Percentiles rank a stretch among this genome's conserved stretches.
These are phyloP conservation scores for Ananas comosus DNA, from an alignment of 176 grass and related monocot species.

Conservation along the genomic window DNA sequence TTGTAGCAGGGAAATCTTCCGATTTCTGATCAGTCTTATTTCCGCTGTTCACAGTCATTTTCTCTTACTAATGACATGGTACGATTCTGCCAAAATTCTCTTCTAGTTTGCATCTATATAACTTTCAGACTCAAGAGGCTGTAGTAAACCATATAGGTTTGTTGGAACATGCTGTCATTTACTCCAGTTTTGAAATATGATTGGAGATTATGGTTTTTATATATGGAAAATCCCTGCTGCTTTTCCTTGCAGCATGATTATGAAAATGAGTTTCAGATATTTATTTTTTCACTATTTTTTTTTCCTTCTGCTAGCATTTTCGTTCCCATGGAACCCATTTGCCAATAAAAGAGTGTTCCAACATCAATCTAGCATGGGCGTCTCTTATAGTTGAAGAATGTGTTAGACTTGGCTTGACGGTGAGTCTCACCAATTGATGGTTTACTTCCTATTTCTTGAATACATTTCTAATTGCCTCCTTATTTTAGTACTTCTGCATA, in stretches of 20 bases:
- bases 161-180: not conserved
- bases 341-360: conserved; percentile 52
- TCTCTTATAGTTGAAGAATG: conserved; percentile 96
- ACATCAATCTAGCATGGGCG: conserved; percentile 83
- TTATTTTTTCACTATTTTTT: conserved; percentile 11
- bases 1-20: conserved; percentile 39
- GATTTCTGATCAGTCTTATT: conserved; percentile 45
- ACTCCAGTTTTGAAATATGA: conserved; percentile 12
- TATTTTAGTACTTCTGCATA: conserved; percentile 90
- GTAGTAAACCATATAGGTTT: no score
- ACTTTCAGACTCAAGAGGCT: no score
- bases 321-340: conserved; percentile 19
- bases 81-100: conserved; percentile 23
- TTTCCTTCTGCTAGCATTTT: conserved; percentile 33
- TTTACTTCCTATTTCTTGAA: conserved; percentile 12
- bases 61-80: conserved; percentile 60
- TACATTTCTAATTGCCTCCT: conserved; percentile 29
- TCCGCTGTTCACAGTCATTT: conserved; percentile 31
- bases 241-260: conserved; percentile 9
- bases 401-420: conserved; percentile 84
- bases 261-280: conserved; percentile 1
- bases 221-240: not conserved
- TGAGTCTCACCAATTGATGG: conserved; percentile 33
- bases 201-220: no score
- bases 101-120: no score